These are phyloP conservation scores for Clausena lansium DNA, from an alignment of 345 rosid genomes.

Conservation along the genomic window DNA sequence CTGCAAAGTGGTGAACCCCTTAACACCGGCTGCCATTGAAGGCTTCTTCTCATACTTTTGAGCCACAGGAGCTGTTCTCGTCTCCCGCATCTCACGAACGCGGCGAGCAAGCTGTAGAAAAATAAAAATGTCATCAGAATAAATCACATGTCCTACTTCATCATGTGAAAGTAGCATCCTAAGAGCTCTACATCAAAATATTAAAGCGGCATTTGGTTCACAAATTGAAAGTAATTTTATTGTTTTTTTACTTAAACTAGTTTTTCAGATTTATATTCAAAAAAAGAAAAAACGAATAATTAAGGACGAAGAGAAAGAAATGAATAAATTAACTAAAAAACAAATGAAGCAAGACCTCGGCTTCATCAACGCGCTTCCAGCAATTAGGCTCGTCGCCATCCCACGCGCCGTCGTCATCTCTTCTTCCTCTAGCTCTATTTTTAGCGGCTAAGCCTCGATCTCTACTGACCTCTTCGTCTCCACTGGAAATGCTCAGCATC, in stretches of 20 bases:
- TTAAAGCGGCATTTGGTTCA: neutral
- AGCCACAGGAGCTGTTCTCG: slow-evolving; percentile 75
- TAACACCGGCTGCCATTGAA: slow-evolving; percentile 40
- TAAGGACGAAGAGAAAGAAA: neutral
- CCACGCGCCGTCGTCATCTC: slow-evolving; percentile 71
- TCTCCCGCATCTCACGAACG: slow-evolving; percentile 94
- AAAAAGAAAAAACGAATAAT: neutral
- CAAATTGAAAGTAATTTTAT: neutral
- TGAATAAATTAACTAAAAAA: too few species aligned
- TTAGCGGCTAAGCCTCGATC: slow-evolving; percentile 30
- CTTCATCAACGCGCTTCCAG: slow-evolving; percentile 91
- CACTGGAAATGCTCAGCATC: slow-evolving; percentile 97
- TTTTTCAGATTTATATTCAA: neutral
- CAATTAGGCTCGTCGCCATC: slow-evolving; percentile 91
- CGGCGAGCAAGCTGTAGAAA: slow-evolving; percentile 78
- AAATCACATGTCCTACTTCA: neutral
- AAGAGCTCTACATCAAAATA: neutral
- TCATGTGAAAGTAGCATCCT: neutral
- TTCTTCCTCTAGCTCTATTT: slow-evolving; percentile 35
- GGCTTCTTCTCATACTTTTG: slow-evolving; percentile 66
- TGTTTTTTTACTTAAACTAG: neutral
- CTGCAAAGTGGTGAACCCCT: slow-evolving; percentile 60
- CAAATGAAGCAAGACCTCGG: slow-evolving; percentile 50
- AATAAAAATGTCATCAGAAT: slow-evolving; percentile 14
- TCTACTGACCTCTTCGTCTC: slow-evolving; percentile 73